Conservation (phyloP, 805 yeast species). For the Hanseniaspora nectarophila region DNA sequence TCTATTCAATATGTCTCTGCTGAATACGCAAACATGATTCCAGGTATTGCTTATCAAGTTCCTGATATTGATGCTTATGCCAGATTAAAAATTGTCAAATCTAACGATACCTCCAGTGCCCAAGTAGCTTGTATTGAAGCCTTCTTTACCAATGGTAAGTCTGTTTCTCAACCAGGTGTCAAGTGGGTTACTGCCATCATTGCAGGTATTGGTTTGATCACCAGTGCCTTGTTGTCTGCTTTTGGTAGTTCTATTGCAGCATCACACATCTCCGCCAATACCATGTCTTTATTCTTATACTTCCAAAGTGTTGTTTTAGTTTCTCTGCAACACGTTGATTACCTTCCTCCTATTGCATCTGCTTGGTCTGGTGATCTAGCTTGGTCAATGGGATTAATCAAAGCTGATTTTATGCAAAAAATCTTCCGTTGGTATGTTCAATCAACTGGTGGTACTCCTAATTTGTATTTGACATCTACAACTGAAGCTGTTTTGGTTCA, state of each 20-base stretch:
- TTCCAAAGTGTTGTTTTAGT: slow-evolving; percentile 82
- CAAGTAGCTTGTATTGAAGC: slow-evolving; percentile 65
- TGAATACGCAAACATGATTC: slow-evolving; percentile 45
- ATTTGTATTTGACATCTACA: slow-evolving; percentile 49
- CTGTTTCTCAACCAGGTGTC: slow-evolving; percentile 67
- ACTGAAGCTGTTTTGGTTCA: slow-evolving; percentile 65
- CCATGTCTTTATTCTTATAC: slow-evolving; percentile 70
- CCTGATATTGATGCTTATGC: slow-evolving; percentile 79
- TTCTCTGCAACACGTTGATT: slow-evolving; percentile 71
- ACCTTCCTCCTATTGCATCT: slow-evolving; percentile 83
- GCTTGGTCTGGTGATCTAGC: slow-evolving; percentile 87
- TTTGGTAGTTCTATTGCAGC: slow-evolving; percentile 85
- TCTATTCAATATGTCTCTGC: slow-evolving; percentile 49
- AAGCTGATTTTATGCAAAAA: slow-evolving; percentile 68
- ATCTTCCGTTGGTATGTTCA: slow-evolving; percentile 77
- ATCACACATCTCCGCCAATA: slow-evolving; percentile 75
- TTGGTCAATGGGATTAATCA: slow-evolving; percentile 89
- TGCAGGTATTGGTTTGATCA: slow-evolving; percentile 75
- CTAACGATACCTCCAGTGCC: slow-evolving; percentile 32
- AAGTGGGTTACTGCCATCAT: slow-evolving; percentile 90
- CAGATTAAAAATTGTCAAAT: slow-evolving; percentile 36
- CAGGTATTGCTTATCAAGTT: slow-evolving; percentile 74
- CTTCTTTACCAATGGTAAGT: slow-evolving; percentile 61
- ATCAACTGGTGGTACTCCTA: slow-evolving; percentile 79
- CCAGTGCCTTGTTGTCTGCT: slow-evolving; percentile 70